phyloP scores from a whole-genome alignment of 2,329 filamentous ascomycete species.

The Diatrype stigma region DNA sequence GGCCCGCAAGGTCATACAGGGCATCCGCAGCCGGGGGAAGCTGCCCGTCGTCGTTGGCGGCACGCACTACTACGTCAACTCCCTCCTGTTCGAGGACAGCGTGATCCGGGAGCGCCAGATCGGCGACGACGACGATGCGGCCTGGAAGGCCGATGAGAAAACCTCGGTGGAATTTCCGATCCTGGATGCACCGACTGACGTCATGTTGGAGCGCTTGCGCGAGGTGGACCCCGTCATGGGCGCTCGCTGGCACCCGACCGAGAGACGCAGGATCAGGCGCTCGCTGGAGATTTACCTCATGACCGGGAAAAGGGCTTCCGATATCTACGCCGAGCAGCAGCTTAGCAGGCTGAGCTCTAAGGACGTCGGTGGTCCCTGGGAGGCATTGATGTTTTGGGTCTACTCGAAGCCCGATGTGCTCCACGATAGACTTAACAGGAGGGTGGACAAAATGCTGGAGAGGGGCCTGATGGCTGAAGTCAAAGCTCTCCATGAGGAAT shows the following conservation, averaged over 20 bases:
- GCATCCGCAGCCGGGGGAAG: constrained; percentile 73
- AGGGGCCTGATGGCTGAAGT: constrained; percentile 48
- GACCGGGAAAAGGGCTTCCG: constrained; percentile 76
- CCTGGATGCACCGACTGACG: constrained; percentile 64
- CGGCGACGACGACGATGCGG: constrained; percentile 24
- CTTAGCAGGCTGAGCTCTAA: constrained; percentile 25
- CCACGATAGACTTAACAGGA: constrained; percentile 64
- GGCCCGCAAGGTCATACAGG: constrained; percentile 64
- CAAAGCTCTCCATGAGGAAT: constrained; percentile 37
- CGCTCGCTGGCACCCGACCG: constrained; percentile 87
- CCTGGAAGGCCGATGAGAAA: constrained; percentile 28
- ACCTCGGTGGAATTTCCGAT: constrained; percentile 58
- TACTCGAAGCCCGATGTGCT: constrained; percentile 68
- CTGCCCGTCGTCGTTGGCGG: constrained; percentile 90
- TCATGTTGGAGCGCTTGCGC: constrained; percentile 66
- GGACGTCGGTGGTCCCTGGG: constrained; percentile 33
- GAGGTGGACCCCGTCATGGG: constrained; percentile 90
- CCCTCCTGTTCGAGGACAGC: constrained; percentile 75
- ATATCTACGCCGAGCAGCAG: constrained; percentile 79
- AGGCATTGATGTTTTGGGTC: constrained; percentile 79
- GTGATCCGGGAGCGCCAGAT: constrained; percentile 42
- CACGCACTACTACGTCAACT: constrained; percentile 92
- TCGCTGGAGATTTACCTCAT: constrained; percentile 87
- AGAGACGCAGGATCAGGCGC: constrained; percentile 81
- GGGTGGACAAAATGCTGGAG: constrained; percentile 81